phyloP scores from a whole-genome alignment of 345 rosid species.

The Gossypium australe region DNA sequence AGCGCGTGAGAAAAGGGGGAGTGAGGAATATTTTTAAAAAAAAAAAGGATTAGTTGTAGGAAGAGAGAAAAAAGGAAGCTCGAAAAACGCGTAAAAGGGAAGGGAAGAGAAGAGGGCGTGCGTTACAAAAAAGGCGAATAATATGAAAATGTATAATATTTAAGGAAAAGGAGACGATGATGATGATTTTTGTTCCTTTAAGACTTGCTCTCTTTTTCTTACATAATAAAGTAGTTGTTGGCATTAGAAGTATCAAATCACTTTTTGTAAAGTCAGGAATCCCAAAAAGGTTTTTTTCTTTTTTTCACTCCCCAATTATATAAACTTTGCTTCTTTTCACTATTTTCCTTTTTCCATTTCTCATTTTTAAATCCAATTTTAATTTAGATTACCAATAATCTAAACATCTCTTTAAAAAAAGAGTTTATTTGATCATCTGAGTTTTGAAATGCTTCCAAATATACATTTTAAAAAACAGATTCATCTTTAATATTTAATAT shows the following conservation, averaged over 20 bases:
- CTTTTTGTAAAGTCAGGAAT: constrained; percentile 22
- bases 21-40: too few relatives aligned
- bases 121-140: constrained; percentile 38
- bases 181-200: constrained; percentile 6
- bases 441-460: too few relatives aligned
- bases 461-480: too few relatives aligned
- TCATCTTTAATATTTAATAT: too few relatives aligned
- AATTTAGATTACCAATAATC: too few relatives aligned
- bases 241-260: background rate
- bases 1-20: background rate
- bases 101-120: constrained; percentile 54
- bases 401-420: too few relatives aligned
- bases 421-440: too few relatives aligned
- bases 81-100: constrained; percentile 66
- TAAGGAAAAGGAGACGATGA: constrained; percentile 17
- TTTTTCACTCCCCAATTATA: background rate
- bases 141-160: too few relatives aligned
- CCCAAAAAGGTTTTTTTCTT: constrained; percentile 11
- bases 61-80: constrained; percentile 14
- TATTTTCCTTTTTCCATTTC: too few relatives aligned
- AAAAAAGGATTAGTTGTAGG: background rate
- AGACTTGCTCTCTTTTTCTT: background rate
- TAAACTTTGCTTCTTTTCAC: background rate
- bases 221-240: constrained; percentile 9
- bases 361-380: too few relatives aligned